Percentiles rank a stretch among this genome's conserved stretches.
These are phyloP conservation scores for Draba incana DNA, from an alignment of 345 rosid species.

Conservation along the genomic window DNA sequence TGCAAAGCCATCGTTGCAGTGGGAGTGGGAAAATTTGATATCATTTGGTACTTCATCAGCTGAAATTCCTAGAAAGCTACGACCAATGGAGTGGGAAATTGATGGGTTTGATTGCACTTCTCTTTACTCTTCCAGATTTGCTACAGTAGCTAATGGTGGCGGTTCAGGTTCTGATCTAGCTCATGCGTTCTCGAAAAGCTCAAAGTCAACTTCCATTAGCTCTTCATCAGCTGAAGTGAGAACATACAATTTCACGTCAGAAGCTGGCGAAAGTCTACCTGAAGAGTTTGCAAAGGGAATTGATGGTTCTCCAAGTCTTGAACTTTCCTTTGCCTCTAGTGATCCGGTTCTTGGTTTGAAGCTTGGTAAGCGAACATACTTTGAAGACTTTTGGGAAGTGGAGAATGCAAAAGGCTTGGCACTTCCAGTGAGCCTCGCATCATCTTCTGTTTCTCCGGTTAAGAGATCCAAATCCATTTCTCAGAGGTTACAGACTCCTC, in stretches of 20 bases:
- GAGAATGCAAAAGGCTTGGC: constrained; percentile 50
- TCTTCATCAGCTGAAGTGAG: constrained; percentile 65
- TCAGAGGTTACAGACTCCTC: constrained; percentile 48
- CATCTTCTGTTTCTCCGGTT: constrained; percentile 51
- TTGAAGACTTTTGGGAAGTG: constrained; percentile 62
- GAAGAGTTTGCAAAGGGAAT: constrained; percentile 45
- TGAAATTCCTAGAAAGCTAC: constrained; percentile 58
- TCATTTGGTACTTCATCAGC: constrained; percentile 58
- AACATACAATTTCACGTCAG: constrained; percentile 46
- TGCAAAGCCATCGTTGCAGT: constrained; percentile 60
- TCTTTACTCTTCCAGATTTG: constrained; percentile 57
- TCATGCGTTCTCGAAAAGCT: constrained; percentile 69
- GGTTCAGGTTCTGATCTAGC: constrained; percentile 69
- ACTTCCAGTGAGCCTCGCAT: constrained; percentile 40
- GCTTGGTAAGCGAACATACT: constrained; percentile 78
- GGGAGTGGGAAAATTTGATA: constrained; percentile 83
- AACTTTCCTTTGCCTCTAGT: constrained; percentile 67
- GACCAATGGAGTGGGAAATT: constrained; percentile 60
- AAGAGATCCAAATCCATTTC: constrained; percentile 61
- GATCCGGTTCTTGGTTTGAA: constrained; percentile 79
- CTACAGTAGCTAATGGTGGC: constrained; percentile 54
- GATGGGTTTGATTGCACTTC: constrained; percentile 52
- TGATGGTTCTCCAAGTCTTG: constrained; percentile 51
- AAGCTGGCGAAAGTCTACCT: constrained; percentile 51
- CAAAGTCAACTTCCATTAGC: constrained; percentile 67